Evolutionary conservation across 768 basidiomycete genomes (phyloP).

Genomic region (Auriculariales sp.): DNA sequence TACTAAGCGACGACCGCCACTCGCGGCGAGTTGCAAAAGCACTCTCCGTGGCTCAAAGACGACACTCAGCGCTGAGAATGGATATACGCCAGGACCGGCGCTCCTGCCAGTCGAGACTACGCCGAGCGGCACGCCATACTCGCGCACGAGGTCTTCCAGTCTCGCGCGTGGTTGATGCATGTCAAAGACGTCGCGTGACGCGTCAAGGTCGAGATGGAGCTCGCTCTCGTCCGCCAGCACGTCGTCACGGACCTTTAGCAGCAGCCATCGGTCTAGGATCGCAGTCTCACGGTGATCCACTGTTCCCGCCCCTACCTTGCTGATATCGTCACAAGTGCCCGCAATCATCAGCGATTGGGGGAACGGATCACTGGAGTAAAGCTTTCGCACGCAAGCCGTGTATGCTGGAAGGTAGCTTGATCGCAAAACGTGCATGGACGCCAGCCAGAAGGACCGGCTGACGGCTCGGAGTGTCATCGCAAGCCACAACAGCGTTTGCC

Average conservation of each 20-base stretch:
- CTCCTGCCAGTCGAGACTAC: background rate
- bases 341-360: constrained; percentile 27
- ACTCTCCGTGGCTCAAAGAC: constrained; percentile 26
- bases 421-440: constrained; percentile 71
- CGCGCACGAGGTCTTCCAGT: constrained; percentile 51
- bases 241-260: constrained; percentile 68
- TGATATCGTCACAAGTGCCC: constrained; percentile 18
- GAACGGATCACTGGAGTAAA: constrained; percentile 72
- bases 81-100: background rate
- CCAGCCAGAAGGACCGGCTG: constrained; percentile 43
- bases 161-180: constrained; percentile 49
- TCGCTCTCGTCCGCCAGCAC: constrained; percentile 59
- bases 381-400: constrained; percentile 40
- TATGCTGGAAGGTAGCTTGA: constrained; percentile 62
- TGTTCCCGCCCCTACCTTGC: no score
- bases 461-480: constrained; percentile 47
- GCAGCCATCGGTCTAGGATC: constrained; percentile 66
- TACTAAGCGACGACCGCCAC: constrained; percentile 5
- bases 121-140: constrained; percentile 17
- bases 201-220: constrained; percentile 61
- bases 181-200: constrained; percentile 70
- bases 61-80: constrained; percentile 23
- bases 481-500: constrained; percentile 63
- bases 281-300: constrained; percentile 50
- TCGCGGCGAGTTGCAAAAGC: constrained; percentile 18